Evolutionary conservation across 2,329 filamentous ascomycete genomes (phyloP), one percentile per base, ranked within the genome.

Genomic region (Coniochaeta ligniaria): DNA sequence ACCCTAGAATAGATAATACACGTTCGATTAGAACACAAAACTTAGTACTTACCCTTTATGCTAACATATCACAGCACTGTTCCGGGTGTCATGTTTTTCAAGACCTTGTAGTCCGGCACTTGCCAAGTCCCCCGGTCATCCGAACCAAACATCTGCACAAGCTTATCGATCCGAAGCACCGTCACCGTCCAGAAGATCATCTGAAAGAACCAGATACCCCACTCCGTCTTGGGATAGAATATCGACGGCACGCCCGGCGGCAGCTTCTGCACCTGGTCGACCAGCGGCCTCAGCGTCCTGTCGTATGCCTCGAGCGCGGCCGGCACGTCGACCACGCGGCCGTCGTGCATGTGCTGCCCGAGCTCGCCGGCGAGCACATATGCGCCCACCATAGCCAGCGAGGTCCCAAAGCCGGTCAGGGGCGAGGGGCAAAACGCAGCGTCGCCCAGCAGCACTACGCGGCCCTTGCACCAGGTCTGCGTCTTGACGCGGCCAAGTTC

Each of bases 311-410:
- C 64, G 14, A 81, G 70, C 24, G 75, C 80, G 0, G 54, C 65
- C 2, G 62, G 59, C 2, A 78, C 64, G 14, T 69, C 64, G 8
- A 70, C 57, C 55, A 71, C 62, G 2, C 47, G 24, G 12, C 63
- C 59, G n/a, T 59, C 26, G 22, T 52, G 60, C 38, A 47, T 62
- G 55, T 64, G 61, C 41, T 58, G 60, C 17, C 61, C 63, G 22
- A 67, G 61, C 69, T 84, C 83, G 1, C 84, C 84, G 0, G 83
- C 83, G 4, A 87, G 72, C 2, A 84, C 70, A 65, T 86, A 87
- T 0, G 82, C 80, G 0, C 78, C 78, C 0, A 80, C 66, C 0
- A 86, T 66, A 0, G 77, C 76, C 0, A 74, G 65, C 1, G 77
- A 79, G 0, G 81, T 83, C 0, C 83, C 83, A 72, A 80, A 76